These are phyloP conservation scores for Aspergillus sojae DNA, from an alignment of 2,329 filamentous ascomycete species.

Conservation along the genomic window DNA sequence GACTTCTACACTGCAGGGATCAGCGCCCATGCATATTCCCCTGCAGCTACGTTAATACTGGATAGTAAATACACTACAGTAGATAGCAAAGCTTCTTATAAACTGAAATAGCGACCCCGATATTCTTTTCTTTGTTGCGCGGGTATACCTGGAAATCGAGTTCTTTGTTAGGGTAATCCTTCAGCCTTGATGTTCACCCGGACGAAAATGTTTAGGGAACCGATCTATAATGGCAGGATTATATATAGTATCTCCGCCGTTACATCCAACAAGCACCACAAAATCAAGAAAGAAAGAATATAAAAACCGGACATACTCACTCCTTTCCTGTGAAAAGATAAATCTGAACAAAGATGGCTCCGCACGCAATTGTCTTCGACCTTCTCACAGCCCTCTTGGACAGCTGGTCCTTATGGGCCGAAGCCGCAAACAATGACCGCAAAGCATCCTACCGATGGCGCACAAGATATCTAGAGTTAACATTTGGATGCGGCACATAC, in stretches of 20 bases:
- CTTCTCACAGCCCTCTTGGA: slow-evolving; percentile 9
- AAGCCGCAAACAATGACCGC: neutral
- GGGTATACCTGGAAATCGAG: neutral
- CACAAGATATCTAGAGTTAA: slow-evolving; percentile 1
- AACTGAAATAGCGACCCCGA: no score
- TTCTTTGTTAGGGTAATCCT: neutral
- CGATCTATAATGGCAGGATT: neutral
- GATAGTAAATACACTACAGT: no score
- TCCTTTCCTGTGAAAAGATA: neutral
- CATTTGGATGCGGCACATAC: slow-evolving; percentile 6
- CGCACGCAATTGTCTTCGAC: slow-evolving; percentile 2
- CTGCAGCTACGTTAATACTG: neutral
- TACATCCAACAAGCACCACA: neutral
- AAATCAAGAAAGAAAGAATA: neutral
- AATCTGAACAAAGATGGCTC: neutral
- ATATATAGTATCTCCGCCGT: neutral
- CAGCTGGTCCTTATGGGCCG: slow-evolving; percentile 7
- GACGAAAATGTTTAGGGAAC: neutral
- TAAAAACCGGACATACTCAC: no score
- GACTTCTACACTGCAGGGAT: neutral
- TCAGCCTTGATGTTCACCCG: neutral
- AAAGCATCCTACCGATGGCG: neutral
- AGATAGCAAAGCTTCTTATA: no score
- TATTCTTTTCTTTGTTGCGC: no score
- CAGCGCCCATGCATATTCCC: neutral